Conservation (phyloP, 2,329 filamentous ascomycete species). For the Fusarium sp. region DNA sequence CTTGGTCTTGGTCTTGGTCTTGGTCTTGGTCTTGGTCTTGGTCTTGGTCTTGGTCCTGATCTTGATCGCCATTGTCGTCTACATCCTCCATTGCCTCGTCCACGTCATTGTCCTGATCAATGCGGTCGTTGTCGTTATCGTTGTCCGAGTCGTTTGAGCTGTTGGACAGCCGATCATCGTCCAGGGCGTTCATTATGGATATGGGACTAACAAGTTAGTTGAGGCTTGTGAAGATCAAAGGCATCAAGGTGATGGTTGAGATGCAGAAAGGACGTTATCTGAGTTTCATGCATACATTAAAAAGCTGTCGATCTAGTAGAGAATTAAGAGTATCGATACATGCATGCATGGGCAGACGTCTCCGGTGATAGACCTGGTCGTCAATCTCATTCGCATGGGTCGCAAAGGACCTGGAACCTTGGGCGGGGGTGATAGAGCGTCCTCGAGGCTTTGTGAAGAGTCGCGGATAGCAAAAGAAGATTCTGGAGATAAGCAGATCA, state of each 20-base stretch:
- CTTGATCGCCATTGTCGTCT: conserved; percentile 55
- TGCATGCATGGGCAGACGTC: conserved; percentile 4
- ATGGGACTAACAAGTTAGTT: conserved; percentile 2
- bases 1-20: conserved; percentile 47
- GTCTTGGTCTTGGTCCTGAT: conserved; percentile 38
- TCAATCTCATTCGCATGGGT: conserved; percentile 6
- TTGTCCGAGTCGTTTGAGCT: conserved; percentile 49
- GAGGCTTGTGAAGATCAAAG: not conserved
- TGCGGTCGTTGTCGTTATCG: conserved; percentile 46
- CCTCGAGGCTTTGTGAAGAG: not conserved
- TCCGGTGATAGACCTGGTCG: not conserved
- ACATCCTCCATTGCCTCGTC: conserved; percentile 70
- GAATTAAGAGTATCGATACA: conserved; percentile 1
- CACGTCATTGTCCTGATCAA: conserved; percentile 57
- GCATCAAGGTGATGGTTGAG: not conserved
- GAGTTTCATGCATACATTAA: not conserved
- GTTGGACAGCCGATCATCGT: conserved; percentile 44
- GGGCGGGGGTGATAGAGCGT: not conserved
- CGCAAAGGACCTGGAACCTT: conserved; percentile 16
- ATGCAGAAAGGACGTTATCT: not conserved
- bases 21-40: too few species aligned
- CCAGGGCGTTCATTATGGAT: conserved; percentile 33
- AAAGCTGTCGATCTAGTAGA: not conserved
- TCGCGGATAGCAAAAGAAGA: conserved; percentile 8
- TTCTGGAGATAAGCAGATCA: not conserved